phyloP scores from a whole-genome alignment of 1,284 basidiomycete species.

The Rugiboletus extremiorientalis region DNA sequence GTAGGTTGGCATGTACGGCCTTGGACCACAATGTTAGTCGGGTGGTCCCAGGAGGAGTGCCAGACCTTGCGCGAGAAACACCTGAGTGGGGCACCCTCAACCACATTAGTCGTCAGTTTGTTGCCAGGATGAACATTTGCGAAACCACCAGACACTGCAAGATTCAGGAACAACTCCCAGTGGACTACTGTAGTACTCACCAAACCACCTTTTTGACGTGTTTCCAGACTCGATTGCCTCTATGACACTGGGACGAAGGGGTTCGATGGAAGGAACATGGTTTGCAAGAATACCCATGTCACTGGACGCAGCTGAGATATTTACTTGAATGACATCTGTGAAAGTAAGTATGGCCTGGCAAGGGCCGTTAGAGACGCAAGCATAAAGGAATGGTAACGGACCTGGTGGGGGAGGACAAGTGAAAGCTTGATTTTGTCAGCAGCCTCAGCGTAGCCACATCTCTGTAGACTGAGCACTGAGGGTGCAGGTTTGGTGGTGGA shows the following conservation, averaged over 20 bases:
- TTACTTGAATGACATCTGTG: conserved; percentile 90
- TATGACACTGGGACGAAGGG: conserved; percentile 88
- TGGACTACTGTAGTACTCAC: conserved; percentile 50
- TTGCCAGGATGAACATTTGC: conserved; percentile 98
- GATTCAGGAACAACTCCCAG: conserved; percentile 8
- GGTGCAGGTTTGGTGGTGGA: conserved; percentile 61
- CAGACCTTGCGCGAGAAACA: conserved; percentile 84
- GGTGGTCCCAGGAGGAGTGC: not conserved
- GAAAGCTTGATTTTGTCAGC: conserved; percentile 88
- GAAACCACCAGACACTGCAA: conserved; percentile 91
- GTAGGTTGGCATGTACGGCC: conserved; percentile 88
- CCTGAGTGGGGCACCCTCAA: conserved; percentile 94
- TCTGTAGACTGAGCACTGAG: conserved; percentile 50
- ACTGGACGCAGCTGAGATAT: conserved; percentile 90
- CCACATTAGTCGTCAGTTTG: conserved; percentile 93
- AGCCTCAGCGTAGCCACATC: conserved; percentile 87
- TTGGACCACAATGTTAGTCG: conserved; percentile 35
- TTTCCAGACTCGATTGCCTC: conserved; percentile 87
- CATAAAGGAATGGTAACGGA: conserved; percentile 41
- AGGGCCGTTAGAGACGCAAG: conserved; percentile 11
- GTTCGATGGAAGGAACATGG: conserved; percentile 93
- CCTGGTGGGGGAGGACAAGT: conserved; percentile 91
- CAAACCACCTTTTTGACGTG: conserved; percentile 91
- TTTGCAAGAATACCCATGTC: conserved; percentile 99
- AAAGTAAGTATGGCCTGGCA: conserved; percentile 83